phyloP scores from a whole-genome alignment of 1,139 yeast species.

The Scheffersomyces insectosa region DNA sequence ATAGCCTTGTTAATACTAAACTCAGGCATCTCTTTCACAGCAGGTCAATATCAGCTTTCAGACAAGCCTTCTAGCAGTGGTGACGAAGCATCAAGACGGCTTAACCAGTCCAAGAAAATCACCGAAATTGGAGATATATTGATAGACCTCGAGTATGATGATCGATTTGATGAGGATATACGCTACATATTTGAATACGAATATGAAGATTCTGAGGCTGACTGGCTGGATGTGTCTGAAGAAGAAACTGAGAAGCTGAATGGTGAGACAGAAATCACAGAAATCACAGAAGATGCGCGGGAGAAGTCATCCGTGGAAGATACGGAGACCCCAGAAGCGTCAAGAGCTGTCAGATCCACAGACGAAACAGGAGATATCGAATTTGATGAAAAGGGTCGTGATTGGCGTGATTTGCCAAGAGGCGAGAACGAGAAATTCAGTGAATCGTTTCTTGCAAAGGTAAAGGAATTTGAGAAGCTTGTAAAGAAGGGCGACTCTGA shows the following conservation, averaged over 20 bases:
- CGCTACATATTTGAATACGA: constrained; percentile 70
- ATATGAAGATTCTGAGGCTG: constrained; percentile 34
- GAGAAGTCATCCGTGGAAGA: background rate
- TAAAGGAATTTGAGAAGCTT: constrained; percentile 16
- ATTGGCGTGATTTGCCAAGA: constrained; percentile 71
- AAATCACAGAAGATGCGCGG: constrained; percentile 1
- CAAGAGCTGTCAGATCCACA: constrained; percentile 36
- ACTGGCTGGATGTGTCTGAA: constrained; percentile 29
- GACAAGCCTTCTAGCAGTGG: constrained; percentile 12
- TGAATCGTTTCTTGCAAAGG: constrained; percentile 20
- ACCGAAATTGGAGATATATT: constrained; percentile 54
- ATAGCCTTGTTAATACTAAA: constrained; percentile 29
- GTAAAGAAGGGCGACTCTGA: constrained; percentile 23
- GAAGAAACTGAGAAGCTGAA: constrained; percentile 13
- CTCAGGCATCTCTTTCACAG: constrained; percentile 23
- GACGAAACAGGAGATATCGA: constrained; percentile 31
- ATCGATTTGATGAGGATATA: constrained; percentile 72
- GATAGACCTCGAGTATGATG: constrained; percentile 61
- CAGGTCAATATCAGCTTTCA: constrained; percentile 11
- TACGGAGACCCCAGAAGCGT: constrained; percentile 10
- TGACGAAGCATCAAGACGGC: constrained; percentile 18
- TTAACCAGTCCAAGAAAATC: constrained; percentile 23
- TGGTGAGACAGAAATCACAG: constrained; percentile 8
- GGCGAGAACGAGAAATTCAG: constrained; percentile 43
- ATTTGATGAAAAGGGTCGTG: constrained; percentile 60